Base-by-base conservation (phyloP, 1,284 basidiomycete species). In the Termitomyces sp. region DNA sequence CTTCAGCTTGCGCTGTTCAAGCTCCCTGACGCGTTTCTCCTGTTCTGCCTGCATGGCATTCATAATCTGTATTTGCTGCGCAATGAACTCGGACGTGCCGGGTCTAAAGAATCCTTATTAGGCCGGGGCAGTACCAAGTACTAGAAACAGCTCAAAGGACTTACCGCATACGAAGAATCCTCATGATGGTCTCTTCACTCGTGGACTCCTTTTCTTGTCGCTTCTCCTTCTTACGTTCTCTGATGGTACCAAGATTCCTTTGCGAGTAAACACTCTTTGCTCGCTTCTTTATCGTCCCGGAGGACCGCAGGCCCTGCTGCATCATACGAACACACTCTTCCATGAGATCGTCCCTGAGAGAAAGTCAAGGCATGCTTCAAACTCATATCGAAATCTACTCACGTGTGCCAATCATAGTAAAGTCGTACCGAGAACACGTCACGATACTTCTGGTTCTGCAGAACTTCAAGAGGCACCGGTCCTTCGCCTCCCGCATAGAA, bases 371-470 rank as follows among this genome's bases (percentile, higher is more conserved):
- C 21, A 38, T 56, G 51, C 33, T 7, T 58, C 5, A n/a, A 15
- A 19, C 41, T 17, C 19, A 41, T 31, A 33, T 28, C 45, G 13
- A 44, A 49, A 28, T 31, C 38, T 6, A 78, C 86, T 58, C 67
- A 90, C 81, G 92, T 94, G 61, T 85, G 81, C 92, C 91, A 94
- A 67, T 98, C 94, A 65, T 97, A 97, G 70, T 95, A 97, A 46
- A 97, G 73, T 19, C 92, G 83, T 55, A 96, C 91, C 6, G 91
- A 93, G 54, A 94, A 74, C 33, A 97, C 83, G 61, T 95, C 95
- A 44, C 94, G 87, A 70, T 97, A 99, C 70, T 97, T 98, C 69
- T 93, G 88, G 65, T 96, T 98, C 68, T 97, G 94, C n/a, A 99
- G 75, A 13, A 84, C 78, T 66, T 93, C 91, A 42, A 96, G 75